These are phyloP conservation scores for Carpinus viminea DNA, from an alignment of 306 rosid genomes.

Conservation along the genomic window DNA sequence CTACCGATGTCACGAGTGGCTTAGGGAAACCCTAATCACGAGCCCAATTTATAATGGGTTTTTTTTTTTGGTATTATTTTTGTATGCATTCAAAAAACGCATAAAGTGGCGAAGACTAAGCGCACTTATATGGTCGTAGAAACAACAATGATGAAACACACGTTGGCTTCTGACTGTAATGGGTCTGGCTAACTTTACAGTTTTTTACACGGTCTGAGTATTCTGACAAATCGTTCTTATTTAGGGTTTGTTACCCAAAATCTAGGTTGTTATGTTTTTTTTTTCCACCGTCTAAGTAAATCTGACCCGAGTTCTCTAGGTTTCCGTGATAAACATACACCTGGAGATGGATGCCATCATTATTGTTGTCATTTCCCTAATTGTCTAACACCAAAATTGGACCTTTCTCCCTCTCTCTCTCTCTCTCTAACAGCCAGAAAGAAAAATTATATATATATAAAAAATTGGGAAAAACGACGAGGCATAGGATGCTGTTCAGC, in stretches of 20 bases:
- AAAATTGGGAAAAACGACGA: background rate
- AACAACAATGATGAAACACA: constrained; percentile 5
- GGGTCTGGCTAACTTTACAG: background rate
- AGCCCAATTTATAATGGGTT: constrained; percentile 16
- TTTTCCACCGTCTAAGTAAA: background rate
- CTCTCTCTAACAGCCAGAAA: background rate
- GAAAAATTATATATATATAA: background rate
- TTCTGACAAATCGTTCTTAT: constrained; percentile 28
- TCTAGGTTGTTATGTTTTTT: background rate
- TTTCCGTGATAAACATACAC: background rate
- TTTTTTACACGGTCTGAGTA: background rate
- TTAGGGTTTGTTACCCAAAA: constrained; percentile 33
- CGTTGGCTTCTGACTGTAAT: background rate
- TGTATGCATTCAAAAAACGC: background rate
- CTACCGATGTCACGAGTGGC: background rate
- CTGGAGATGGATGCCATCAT: constrained; percentile 10
- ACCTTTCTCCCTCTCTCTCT: background rate
- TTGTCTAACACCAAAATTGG: background rate
- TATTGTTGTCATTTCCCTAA: constrained; percentile 15
- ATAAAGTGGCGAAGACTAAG: background rate
- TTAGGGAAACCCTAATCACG: constrained; percentile 57
- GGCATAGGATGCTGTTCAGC: constrained; percentile 32
- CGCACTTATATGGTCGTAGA: background rate
- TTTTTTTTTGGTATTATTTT: background rate
- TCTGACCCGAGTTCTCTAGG: background rate